These are phyloP conservation scores for Collybia mongolica DNA, from an alignment of 768 basidiomycete species.

Conservation along the genomic window DNA sequence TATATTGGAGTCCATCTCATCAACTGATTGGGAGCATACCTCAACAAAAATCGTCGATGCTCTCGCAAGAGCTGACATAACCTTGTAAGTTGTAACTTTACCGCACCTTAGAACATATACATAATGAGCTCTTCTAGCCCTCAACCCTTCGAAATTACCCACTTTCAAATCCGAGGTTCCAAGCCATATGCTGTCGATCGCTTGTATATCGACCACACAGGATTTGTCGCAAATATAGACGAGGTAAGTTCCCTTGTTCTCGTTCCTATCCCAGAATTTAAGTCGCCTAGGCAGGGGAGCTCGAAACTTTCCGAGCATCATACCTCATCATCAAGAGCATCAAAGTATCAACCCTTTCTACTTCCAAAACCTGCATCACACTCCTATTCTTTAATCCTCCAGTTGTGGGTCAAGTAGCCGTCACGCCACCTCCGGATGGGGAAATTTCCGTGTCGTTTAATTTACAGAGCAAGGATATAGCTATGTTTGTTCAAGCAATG, in stretches of 20 bases:
- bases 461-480: conserved; percentile 28
- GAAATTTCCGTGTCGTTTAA: conserved; percentile 33
- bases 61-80: conserved; percentile 42
- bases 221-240: conserved; percentile 51
- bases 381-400: conserved; percentile 35
- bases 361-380: conserved; percentile 25
- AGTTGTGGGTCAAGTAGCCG: conserved; percentile 29
- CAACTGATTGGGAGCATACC: conserved; percentile 53
- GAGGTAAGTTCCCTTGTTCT: conserved; percentile 22
- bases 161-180: conserved; percentile 34
- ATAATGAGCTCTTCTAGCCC: conserved; percentile 36
- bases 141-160: conserved; percentile 51
- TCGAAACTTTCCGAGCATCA: conserved; percentile 50
- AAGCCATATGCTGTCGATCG: conserved; percentile 37
- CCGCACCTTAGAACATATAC: background rate
- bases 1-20: conserved; percentile 39
- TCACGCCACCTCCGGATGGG: conserved; percentile 12
- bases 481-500: conserved; percentile 40
- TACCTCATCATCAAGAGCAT: conserved; percentile 31
- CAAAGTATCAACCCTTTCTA: conserved; percentile 21
- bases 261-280: background rate
- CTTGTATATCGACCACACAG: conserved; percentile 50
- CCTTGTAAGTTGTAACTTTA: conserved; percentile 40
- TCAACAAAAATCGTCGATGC: conserved; percentile 44
- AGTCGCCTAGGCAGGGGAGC: conserved; percentile 33